A percentile compares a stretch with the other conserved stretches of the same genome.
Evolutionary conservation across 495 filamentous ascomycete species (phyloP).

Genomic region (Neurospora africana): DNA sequence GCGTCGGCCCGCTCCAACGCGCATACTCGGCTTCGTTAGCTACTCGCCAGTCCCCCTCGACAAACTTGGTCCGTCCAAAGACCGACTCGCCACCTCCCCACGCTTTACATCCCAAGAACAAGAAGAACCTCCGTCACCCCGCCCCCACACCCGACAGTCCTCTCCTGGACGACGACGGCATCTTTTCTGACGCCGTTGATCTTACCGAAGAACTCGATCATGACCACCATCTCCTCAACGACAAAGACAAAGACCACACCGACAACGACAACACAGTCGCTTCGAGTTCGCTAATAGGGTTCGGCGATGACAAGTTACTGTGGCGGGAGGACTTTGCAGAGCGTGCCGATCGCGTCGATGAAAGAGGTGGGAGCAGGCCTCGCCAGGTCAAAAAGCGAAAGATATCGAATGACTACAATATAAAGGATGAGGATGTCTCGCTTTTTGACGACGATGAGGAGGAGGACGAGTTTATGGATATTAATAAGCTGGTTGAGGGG

Average conservation of each 20-base stretch:
- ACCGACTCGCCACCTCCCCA: not conserved
- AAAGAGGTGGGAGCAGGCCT: not conserved
- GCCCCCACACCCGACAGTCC: not conserved
- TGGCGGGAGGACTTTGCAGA: constrained; percentile 49
- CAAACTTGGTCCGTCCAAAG: not conserved
- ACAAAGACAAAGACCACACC: not conserved
- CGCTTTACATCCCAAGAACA: not conserved
- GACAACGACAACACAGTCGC: not conserved
- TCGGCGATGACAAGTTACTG: constrained; percentile 37
- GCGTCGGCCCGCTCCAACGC: constrained; percentile 20
- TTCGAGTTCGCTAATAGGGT: constrained; percentile 32
- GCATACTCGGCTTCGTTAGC: constrained; percentile 24
- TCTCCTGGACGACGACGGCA: constrained; percentile 8
- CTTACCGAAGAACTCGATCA: constrained; percentile 49
- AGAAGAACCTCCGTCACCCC: not conserved
- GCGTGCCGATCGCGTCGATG: constrained; percentile 18
- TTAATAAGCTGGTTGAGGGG: constrained; percentile 6
- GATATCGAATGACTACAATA: constrained; percentile 42
- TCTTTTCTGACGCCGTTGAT: constrained; percentile 52
- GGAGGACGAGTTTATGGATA: constrained; percentile 31
- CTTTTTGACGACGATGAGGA: not conserved
- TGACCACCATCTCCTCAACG: constrained; percentile 12
- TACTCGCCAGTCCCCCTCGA: constrained; percentile 1
- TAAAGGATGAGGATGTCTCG: not conserved
- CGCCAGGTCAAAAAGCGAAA: constrained; percentile 34